Conservation (phyloP, 2,329 filamentous ascomycete species). For the Anisogramma anomala region DNA sequence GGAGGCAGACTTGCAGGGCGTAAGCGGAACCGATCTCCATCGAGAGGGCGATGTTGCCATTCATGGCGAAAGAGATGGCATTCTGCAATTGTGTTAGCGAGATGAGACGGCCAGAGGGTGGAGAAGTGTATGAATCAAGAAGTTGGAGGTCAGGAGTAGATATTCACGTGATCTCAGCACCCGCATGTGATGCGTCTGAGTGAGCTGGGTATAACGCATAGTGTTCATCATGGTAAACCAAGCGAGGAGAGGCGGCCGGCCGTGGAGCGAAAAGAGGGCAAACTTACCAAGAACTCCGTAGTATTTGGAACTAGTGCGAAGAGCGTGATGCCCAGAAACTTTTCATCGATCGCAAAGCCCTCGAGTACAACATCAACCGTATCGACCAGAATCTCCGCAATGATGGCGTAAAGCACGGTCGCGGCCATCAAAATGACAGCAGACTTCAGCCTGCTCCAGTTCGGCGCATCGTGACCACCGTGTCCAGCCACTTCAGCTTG, state of each 20-base stretch:
- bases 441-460: constrained; percentile 91
- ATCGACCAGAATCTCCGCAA: constrained; percentile 92
- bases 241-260: not conserved
- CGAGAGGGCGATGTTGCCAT: constrained; percentile 93
- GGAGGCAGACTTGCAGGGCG: constrained; percentile 84
- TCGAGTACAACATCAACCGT: constrained; percentile 94
- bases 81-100: constrained; percentile 43
- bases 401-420: constrained; percentile 87
- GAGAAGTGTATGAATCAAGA: constrained; percentile 2
- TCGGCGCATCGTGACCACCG: constrained; percentile 93
- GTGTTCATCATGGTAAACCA: constrained; percentile 11
- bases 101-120: not conserved
- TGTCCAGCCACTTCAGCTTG: constrained; percentile 24
- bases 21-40: constrained; percentile 99
- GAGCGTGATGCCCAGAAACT: constrained; percentile 91
- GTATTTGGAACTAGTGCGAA: constrained; percentile 97
- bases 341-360: constrained; percentile 85
- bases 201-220: constrained; percentile 15
- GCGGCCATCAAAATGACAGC: constrained; percentile 78
- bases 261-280: not conserved
- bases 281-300: constrained; percentile 81
- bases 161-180: constrained; percentile 7
- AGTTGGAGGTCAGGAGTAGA: constrained; percentile 10
- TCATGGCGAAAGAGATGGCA: constrained; percentile 98
- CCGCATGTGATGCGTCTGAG: constrained; percentile 7